These are phyloP conservation scores for Coniochaeta sp. DNA, from an alignment of 2,329 filamentous ascomycete genomes.

Conservation along the genomic window DNA sequence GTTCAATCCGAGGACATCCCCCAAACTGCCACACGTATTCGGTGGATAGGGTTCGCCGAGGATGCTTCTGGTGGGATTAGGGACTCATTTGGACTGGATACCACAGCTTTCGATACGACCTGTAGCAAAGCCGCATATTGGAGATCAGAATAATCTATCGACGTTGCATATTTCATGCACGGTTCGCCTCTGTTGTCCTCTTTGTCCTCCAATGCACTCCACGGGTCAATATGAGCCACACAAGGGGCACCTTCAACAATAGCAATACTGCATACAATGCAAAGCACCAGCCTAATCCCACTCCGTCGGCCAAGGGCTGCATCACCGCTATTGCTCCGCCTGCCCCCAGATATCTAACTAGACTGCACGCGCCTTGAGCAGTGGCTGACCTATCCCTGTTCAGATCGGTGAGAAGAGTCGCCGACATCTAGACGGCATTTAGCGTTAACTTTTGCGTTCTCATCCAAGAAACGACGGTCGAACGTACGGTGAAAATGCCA, in stretches of 20 bases:
- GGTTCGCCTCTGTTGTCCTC: not conserved
- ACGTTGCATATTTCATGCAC: too few relatives aligned
- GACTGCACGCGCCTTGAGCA: conserved; percentile 16
- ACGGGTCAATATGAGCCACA: conserved; percentile 4
- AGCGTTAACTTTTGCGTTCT: not conserved
- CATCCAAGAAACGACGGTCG: not conserved
- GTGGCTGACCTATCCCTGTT: conserved; percentile 16
- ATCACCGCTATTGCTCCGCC: conserved; percentile 15
- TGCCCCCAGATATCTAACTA: conserved; percentile 15
- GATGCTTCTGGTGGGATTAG: not conserved
- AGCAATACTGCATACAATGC: conserved; percentile 11
- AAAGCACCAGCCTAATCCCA: conserved; percentile 14
- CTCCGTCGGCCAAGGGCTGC: conserved; percentile 12
- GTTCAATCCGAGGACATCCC: not conserved
- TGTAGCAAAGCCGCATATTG: too few relatives aligned
- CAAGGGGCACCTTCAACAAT: conserved; percentile 6
- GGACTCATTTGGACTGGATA: too few relatives aligned
- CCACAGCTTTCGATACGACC: too few relatives aligned
- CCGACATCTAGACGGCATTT: conserved; percentile 3
- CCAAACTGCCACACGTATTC: not conserved
- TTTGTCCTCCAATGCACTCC: not conserved
- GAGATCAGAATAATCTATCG: too few relatives aligned
- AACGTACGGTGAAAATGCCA: not conserved
- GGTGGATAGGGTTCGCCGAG: not conserved
- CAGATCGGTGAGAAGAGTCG: conserved; percentile 18